These are phyloP conservation scores for Agmasoma carcini DNA, from an alignment of 371 early-diverging fungal genomes.

Conservation along the genomic window DNA sequence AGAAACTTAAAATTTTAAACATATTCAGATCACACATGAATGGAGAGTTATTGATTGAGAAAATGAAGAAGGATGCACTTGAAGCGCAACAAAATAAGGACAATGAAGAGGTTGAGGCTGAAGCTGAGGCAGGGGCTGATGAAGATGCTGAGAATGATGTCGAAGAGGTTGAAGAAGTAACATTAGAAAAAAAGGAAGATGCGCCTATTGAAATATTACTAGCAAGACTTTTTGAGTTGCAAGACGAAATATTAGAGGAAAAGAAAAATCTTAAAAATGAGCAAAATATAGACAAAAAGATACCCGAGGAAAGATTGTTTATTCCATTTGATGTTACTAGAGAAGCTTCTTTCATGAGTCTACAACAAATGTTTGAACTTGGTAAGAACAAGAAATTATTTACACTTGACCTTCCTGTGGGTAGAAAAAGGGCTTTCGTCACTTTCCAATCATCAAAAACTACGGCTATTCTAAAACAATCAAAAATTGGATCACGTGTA, in stretches of 20 bases:
- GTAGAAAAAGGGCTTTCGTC: conserved; percentile 48
- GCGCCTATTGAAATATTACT: too few species aligned
- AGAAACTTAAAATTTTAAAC: conserved; percentile 27
- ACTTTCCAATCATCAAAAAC: conserved; percentile 42
- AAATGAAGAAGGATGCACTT: too few species aligned
- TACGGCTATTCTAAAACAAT: conserved; percentile 45
- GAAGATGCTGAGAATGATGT: neutral
- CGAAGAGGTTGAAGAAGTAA: neutral
- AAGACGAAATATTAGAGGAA: conserved; percentile 19
- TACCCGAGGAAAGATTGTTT: conserved; percentile 25
- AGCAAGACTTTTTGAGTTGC: conserved; percentile 14
- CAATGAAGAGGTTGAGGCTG: neutral
- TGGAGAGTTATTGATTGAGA: too few species aligned
- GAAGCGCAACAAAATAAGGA: neutral
- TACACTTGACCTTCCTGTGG: conserved; percentile 45
- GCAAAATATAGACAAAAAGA: conserved; percentile 3
- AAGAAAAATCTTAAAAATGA: conserved; percentile 19
- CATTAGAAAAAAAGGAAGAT: neutral
- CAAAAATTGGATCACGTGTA: conserved; percentile 46
- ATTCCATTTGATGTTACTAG: conserved; percentile 26
- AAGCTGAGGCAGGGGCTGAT: neutral
- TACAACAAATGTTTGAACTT: conserved; percentile 33
- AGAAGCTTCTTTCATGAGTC: conserved; percentile 45
- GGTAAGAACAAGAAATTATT: conserved; percentile 33
- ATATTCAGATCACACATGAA: conserved; percentile 10